Percentiles rank a stretch among this genome's conserved stretches.
Evolutionary conservation across 768 basidiomycete genomes (phyloP).

Genomic region (Boletus sensibilis): DNA sequence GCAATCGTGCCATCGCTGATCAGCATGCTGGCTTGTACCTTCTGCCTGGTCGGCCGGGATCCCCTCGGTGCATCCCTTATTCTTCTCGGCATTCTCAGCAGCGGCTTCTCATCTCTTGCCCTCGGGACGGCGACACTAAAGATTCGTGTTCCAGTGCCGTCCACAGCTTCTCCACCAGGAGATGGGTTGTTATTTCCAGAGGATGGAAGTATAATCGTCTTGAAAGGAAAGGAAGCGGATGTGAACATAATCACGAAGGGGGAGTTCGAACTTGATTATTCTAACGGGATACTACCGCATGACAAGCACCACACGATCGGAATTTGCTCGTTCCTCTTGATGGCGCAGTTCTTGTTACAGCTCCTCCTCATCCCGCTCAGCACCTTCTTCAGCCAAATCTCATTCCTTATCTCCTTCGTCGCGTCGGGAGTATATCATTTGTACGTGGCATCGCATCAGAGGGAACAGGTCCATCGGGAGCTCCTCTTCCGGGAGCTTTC

Average conservation of each 20-base stretch:
- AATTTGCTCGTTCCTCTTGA: conserved; percentile 26
- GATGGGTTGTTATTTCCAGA: conserved; percentile 29
- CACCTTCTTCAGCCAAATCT: conserved; percentile 34
- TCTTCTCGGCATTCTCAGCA: conserved; percentile 31
- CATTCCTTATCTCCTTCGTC: conserved; percentile 28
- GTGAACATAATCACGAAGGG: conserved; percentile 34
- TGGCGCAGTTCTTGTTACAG: conserved; percentile 31
- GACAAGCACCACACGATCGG: conserved; percentile 17
- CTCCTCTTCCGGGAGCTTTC: conserved; percentile 18
- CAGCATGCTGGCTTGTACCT: conserved; percentile 21
- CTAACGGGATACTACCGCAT: conserved; percentile 2
- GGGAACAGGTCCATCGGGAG: conserved; percentile 14
- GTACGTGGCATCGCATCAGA: conserved; percentile 33
- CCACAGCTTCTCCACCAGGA: conserved; percentile 25
- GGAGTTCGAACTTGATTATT: conserved; percentile 30
- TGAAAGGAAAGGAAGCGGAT: conserved; percentile 29
- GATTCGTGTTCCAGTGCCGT: conserved; percentile 25
- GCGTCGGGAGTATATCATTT: conserved; percentile 35
- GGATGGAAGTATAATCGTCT: conserved; percentile 23
- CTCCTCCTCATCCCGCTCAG: conserved; percentile 32
- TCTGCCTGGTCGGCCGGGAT: conserved; percentile 24
- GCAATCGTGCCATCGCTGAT: conserved; percentile 25
- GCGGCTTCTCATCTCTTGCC: conserved; percentile 29
- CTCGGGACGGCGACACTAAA: conserved; percentile 28
- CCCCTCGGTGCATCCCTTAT: conserved; percentile 31